These are phyloP conservation scores for Kodamaea plutei DNA, from an alignment of 1,139 yeast species.

Conservation along the genomic window DNA sequence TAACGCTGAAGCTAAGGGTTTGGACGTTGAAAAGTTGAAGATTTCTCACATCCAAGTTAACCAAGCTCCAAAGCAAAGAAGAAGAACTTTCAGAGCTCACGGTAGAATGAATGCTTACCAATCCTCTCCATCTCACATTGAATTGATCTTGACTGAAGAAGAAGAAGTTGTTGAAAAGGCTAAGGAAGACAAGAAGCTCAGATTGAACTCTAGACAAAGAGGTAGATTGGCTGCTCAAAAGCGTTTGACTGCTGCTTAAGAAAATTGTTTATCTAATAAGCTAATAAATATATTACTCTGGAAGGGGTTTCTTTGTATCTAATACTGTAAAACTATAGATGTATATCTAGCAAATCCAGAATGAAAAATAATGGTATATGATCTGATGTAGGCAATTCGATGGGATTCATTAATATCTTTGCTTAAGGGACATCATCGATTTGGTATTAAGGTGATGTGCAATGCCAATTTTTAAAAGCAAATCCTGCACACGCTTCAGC, in stretches of 20 bases:
- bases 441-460: too few species aligned
- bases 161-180: slow-evolving; percentile 94
- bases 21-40: slow-evolving; percentile 89
- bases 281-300: slow-evolving; percentile 7
- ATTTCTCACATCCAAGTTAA: slow-evolving; percentile 98
- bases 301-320: not conserved
- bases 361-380: too few species aligned
- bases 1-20: slow-evolving; percentile 99
- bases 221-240: slow-evolving; percentile 89
- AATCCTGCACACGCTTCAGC: slow-evolving; percentile 11
- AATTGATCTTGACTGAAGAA: slow-evolving; percentile 93
- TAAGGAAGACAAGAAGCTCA: slow-evolving; percentile 73
- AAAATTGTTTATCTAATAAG: slow-evolving; percentile 7
- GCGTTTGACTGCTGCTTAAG: slow-evolving; percentile 41
- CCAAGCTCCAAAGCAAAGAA: slow-evolving; percentile 99
- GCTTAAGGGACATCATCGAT: too few species aligned
- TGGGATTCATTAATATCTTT: too few species aligned
- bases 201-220: slow-evolving; percentile 86
- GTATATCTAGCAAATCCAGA: too few species aligned
- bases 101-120: slow-evolving; percentile 99
- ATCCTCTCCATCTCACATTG: slow-evolving; percentile 98
- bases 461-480: too few species aligned
- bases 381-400: too few species aligned
- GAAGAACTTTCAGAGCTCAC: slow-evolving; percentile 99
- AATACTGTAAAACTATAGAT: too few species aligned